Evolutionary conservation across 306 rosid species (phyloP).

Genomic region (Malus sieversii): DNA sequence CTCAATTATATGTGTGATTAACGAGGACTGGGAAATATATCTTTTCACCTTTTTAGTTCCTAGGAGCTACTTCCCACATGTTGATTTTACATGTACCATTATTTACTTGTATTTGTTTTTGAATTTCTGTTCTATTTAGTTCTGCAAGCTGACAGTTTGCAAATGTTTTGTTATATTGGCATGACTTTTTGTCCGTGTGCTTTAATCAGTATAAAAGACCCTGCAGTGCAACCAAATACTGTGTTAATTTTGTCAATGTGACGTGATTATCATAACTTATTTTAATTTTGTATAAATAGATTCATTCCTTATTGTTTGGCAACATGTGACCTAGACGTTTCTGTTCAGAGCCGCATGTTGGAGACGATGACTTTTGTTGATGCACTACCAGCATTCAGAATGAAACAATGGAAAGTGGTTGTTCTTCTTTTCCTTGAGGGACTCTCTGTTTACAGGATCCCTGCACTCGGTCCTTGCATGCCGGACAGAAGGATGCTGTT

Average conservation of each 20-base stretch:
- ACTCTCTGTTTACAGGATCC: constrained; percentile 70
- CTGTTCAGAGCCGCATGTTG: constrained; percentile 55
- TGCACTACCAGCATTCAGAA: constrained; percentile 76
- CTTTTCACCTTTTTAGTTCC: neutral
- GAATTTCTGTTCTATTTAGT: neutral
- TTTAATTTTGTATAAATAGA: neutral
- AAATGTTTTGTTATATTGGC: neutral
- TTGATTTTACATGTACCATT: neutral
- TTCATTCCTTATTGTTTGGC: constrained; percentile 5
- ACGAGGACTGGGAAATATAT: neutral
- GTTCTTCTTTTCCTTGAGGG: constrained; percentile 75
- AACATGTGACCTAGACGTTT: constrained; percentile 6
- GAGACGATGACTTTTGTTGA: constrained; percentile 83
- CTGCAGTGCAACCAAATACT: neutral
- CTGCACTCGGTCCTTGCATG: constrained; percentile 55
- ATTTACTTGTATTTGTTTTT: neutral
- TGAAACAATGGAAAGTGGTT: constrained; percentile 84
- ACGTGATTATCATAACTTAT: neutral
- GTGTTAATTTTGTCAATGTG: neutral
- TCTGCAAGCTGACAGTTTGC: neutral
- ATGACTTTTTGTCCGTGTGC: neutral
- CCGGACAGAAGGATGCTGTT: constrained; percentile 49
- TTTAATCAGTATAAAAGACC: neutral
- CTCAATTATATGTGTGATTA: neutral
- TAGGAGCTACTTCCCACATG: neutral